phyloP scores from a whole-genome alignment of 176 grass and related monocot species.

The Thinopyrum elongatum region DNA sequence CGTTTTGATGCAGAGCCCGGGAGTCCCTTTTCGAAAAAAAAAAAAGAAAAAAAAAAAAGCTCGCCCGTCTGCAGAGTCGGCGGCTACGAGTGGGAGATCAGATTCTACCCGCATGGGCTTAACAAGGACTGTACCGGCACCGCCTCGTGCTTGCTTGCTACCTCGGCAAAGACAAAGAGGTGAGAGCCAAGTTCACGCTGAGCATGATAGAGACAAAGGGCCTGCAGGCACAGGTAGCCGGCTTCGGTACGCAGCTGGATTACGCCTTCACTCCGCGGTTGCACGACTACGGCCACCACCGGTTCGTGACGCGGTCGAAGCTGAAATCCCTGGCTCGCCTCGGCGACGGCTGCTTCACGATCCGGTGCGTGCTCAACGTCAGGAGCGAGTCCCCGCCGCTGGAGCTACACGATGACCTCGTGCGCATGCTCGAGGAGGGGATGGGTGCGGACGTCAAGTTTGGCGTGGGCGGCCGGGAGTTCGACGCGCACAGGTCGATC shows the following conservation, averaged over 20 bases:
- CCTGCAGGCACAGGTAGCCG: too few relatives aligned
- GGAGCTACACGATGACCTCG: not conserved
- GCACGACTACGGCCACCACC: not conserved
- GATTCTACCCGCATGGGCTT: too few relatives aligned
- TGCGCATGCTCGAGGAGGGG: not conserved
- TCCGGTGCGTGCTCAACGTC: not conserved
- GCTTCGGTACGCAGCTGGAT: too few relatives aligned
- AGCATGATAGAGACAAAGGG: too few relatives aligned
- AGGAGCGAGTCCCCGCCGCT: not conserved
- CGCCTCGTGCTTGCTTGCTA: too few relatives aligned
- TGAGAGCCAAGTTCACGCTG: too few relatives aligned
- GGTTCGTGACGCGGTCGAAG: not conserved
- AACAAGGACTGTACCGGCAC: too few relatives aligned
- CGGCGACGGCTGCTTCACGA: not conserved
- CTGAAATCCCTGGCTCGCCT: not conserved
- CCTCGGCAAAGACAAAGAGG: too few relatives aligned
- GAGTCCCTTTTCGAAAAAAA: too few relatives aligned
- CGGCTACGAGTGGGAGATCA: conserved; percentile 33
- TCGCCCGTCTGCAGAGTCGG: conserved; percentile 39
- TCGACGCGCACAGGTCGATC: not conserved
- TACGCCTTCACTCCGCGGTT: too few relatives aligned
- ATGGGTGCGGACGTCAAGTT: conserved; percentile 1
- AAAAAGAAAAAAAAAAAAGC: too few relatives aligned
- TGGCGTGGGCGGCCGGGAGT: not conserved
- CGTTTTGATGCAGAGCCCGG: too few relatives aligned